Percentiles rank a stretch among this genome's conserved stretches.
phyloP scores from a whole-genome alignment of 306 rosid species.

The Quercus parvula region DNA sequence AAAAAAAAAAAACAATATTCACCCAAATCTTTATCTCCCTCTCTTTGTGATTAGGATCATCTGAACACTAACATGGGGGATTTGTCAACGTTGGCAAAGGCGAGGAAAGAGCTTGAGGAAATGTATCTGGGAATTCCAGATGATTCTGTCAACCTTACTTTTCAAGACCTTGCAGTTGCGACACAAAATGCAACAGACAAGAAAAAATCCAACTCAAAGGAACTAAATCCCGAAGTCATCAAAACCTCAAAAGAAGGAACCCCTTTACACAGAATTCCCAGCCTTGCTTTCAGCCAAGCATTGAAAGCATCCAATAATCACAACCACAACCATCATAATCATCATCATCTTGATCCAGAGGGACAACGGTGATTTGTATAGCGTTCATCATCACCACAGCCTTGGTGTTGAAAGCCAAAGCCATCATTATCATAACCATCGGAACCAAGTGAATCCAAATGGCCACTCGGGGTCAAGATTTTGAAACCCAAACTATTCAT shows the following conservation, averaged over 20 bases:
- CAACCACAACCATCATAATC: background rate
- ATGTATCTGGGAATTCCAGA: slow-evolving; percentile 78
- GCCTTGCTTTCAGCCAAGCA: slow-evolving; percentile 58
- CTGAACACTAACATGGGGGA: slow-evolving; percentile 47
- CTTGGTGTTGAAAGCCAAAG: background rate
- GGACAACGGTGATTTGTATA: background rate
- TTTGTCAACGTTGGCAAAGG: slow-evolving; percentile 40
- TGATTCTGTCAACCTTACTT: slow-evolving; percentile 84
- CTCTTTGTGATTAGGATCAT: background rate
- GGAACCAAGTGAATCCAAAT: background rate
- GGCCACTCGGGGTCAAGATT: background rate
- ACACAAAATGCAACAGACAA: slow-evolving; percentile 22
- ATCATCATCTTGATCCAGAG: background rate
- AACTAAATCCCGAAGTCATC: slow-evolving; percentile 17
- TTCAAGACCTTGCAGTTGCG: slow-evolving; percentile 58
- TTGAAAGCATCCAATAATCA: slow-evolving; percentile 32
- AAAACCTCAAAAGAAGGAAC: background rate
- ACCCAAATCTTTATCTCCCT: background rate
- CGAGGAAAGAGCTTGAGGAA: slow-evolving; percentile 67
- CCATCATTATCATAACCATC: background rate
- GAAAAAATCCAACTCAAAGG: background rate
- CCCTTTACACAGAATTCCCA: slow-evolving; percentile 40
- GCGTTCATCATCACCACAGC: background rate
- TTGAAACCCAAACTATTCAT: no score
- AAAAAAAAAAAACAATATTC: background rate